A percentile compares a stretch with the other conserved stretches of the same genome.
phyloP scores from a whole-genome alignment of 805 yeast genomes.

The Cyberlindnera americana region DNA sequence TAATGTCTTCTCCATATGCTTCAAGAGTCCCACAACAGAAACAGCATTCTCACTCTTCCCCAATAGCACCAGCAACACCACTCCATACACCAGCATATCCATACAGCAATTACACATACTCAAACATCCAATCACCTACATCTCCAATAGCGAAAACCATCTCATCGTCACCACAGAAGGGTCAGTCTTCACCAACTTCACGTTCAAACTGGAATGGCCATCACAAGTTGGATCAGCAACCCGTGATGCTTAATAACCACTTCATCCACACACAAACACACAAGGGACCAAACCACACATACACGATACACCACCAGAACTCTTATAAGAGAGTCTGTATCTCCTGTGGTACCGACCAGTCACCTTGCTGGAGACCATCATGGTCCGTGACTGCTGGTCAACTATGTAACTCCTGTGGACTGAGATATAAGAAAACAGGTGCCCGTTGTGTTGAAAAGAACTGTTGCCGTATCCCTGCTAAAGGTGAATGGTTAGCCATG shows the following conservation, averaged over 20 bases:
- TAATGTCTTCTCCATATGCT: conserved; percentile 2
- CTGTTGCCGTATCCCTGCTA: conserved; percentile 91
- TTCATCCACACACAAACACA: conserved; percentile 28
- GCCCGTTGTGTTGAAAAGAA: conserved; percentile 76
- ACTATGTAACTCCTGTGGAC: conserved; percentile 93
- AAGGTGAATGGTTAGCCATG: conserved; percentile 92
- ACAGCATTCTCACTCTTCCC: conserved; percentile 8
- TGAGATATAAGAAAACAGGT: conserved; percentile 89
- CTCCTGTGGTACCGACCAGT: conserved; percentile 84
- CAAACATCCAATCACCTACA: conserved; percentile 8
- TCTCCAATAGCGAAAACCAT: conserved; percentile 8
- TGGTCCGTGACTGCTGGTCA: conserved; percentile 94
- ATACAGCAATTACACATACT: conserved; percentile 13
- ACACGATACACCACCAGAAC: conserved; percentile 28
- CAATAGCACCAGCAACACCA: conserved; percentile 9
- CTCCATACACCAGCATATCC: conserved; percentile 3
- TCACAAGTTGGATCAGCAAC: conserved; percentile 16
- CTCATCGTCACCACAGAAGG: conserved; percentile 3
- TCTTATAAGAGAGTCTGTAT: conserved; percentile 59
- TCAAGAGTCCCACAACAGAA: background rate
- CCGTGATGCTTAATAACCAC: conserved; percentile 16
- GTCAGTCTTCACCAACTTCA: conserved; percentile 5
- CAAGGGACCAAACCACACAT: conserved; percentile 28
- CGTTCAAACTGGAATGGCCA: conserved; percentile 16
- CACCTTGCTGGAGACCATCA: conserved; percentile 98